Evolutionary conservation across 2,329 filamentous ascomycete genomes (phyloP).

Genomic region (Rosellinia necatrix): DNA sequence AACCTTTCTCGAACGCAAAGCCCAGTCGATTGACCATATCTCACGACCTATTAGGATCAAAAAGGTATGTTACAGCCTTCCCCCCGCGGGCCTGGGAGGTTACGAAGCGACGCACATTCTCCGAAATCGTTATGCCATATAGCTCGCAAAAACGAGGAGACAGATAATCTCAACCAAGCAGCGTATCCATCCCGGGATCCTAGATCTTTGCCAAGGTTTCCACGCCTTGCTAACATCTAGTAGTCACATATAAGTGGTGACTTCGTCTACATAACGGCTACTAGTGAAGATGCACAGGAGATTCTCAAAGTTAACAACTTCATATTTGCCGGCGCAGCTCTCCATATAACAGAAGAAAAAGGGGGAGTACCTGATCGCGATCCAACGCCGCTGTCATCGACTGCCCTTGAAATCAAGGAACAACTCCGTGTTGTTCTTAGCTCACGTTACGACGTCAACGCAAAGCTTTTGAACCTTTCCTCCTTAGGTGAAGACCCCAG

Average conservation of each 20-base stretch:
- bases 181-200: conserved; percentile 45
- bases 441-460: conserved; percentile 70
- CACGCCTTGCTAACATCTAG: conserved; percentile 68
- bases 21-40: conserved; percentile 57
- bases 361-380: conserved; percentile 50
- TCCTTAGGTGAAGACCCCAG: conserved; percentile 72
- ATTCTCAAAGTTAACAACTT: conserved; percentile 72
- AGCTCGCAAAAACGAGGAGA: conserved; percentile 48
- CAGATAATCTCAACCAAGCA: conserved; percentile 43
- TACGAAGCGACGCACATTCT: conserved; percentile 46
- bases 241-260: conserved; percentile 74
- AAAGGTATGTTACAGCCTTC: conserved; percentile 70
- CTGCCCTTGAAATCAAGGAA: conserved; percentile 65
- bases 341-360: conserved; percentile 58
- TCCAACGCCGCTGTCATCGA: conserved; percentile 50
- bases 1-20: conserved; percentile 73
- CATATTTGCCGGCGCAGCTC: conserved; percentile 66
- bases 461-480: conserved; percentile 84
- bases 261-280: conserved; percentile 69
- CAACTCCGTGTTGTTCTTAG: conserved; percentile 73
- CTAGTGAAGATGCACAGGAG: conserved; percentile 65
- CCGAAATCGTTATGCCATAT: conserved; percentile 45
- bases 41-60: conserved; percentile 66
- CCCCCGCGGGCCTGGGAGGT: conserved; percentile 49
- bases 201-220: conserved; percentile 47